A percentile compares a stretch with the other conserved stretches of the same genome.
phyloP scores from a whole-genome alignment of 495 filamentous ascomycete species.

The Penicillium tannophilum region DNA sequence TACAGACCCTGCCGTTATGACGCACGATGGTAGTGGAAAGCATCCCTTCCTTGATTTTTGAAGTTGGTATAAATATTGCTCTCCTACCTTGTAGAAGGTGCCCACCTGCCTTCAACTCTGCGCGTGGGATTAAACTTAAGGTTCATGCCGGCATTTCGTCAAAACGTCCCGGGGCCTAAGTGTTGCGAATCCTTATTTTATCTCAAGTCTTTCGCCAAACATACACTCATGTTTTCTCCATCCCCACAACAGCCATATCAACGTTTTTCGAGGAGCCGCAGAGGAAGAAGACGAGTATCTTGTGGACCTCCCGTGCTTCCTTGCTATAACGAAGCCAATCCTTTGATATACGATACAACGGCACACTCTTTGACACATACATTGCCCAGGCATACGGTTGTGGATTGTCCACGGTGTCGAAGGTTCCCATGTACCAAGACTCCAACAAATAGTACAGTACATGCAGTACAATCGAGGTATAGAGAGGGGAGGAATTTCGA shows the following conservation, averaged over 20 bases:
- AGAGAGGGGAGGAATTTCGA: background rate
- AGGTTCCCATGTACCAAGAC: constrained; percentile 3
- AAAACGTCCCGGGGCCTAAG: background rate
- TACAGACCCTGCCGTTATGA: constrained; percentile 7
- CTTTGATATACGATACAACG: constrained; percentile 18
- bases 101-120: no score
- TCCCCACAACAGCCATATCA: background rate
- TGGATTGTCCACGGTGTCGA: constrained; percentile 24
- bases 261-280: background rate
- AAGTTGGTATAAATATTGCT: background rate
- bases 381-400: constrained; percentile 19
- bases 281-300: background rate
- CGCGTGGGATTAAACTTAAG: background rate
- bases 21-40: background rate
- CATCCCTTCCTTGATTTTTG: constrained; percentile 2
- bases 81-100: background rate
- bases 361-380: constrained; percentile 31
- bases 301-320: constrained; percentile 10
- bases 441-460: constrained; percentile 1
- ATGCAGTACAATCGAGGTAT: background rate
- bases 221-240: background rate
- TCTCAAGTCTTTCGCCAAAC: background rate
- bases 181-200: background rate
- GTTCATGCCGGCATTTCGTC: background rate
- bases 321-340: constrained; percentile 26